These are phyloP conservation scores for Boletus rubropictus DNA, from an alignment of 768 basidiomycete species.

Conservation along the genomic window DNA sequence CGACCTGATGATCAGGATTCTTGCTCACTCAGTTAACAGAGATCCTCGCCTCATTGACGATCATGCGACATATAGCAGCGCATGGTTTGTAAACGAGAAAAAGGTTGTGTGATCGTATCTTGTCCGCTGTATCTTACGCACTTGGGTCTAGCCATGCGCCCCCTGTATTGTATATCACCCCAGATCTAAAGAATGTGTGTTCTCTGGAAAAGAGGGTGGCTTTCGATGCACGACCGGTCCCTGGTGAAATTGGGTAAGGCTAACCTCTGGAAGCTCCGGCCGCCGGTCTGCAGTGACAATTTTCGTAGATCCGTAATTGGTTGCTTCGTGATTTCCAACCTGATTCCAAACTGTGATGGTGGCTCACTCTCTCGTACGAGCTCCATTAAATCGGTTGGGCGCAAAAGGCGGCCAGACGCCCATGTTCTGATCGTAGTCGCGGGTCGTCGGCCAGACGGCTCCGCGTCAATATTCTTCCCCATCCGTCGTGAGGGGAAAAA, in stretches of 20 bases:
- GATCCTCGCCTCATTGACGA: slow-evolving; percentile 52
- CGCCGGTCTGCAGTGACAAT: background rate
- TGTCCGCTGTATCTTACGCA: slow-evolving; percentile 10
- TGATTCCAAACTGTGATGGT: slow-evolving; percentile 5
- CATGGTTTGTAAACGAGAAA: slow-evolving; percentile 34
- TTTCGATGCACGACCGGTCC: no score
- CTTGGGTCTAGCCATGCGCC: slow-evolving; percentile 7
- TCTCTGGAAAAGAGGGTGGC: no score
- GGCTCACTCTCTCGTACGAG: slow-evolving; percentile 9
- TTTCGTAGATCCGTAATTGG: background rate
- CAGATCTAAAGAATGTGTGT: slow-evolving; percentile 8
- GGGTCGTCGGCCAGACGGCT: slow-evolving; percentile 1
- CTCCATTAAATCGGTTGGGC: no score
- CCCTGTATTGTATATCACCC: slow-evolving; percentile 10
- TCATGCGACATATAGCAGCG: slow-evolving; percentile 57
- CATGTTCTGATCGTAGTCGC: background rate
- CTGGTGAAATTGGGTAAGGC: slow-evolving; percentile 4
- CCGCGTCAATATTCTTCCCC: slow-evolving; percentile 2
- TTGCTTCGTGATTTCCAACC: slow-evolving; percentile 1
- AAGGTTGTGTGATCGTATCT: background rate
- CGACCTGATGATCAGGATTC: slow-evolving; percentile 6
- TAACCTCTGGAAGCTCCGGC: background rate
- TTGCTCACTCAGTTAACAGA: slow-evolving; percentile 35
- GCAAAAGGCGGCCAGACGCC: background rate
- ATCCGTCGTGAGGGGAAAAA: slow-evolving; percentile 18